Base-by-base conservation (phyloP, 352 stramenopile species). In the Globisporangium lucens region DNA sequence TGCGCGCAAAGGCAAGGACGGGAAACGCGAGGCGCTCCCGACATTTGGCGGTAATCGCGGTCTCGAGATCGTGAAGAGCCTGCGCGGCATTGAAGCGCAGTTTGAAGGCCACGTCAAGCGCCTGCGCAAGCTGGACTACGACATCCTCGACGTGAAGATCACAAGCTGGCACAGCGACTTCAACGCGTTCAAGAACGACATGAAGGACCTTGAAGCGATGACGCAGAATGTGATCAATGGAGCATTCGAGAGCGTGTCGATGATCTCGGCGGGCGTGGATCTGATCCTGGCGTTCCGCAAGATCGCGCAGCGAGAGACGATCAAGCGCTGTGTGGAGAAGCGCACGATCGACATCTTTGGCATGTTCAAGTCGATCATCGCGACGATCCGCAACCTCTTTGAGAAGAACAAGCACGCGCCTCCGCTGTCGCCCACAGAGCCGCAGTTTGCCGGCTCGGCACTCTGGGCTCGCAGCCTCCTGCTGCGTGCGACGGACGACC, bases 161-260 rank as follows among this genome's bases (percentile, higher is more conserved):
- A 97, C 88, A 3, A 90, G 89, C 63, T 99, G 96, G 96, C 95
- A 99, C 65, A 91, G 93, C 56, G 94, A 99, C 76, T 98, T 97
- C 65, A 98, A 97, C 63, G 78, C 81, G 4, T 98, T 99, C 74
- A 98, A 98, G 76, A 98, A 97, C 64, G 91, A 89, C 24, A 93
- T 98, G 74, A 98, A 98, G 71, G 96, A 99, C 66, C 75, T 99
- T 3, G 96, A 99, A 63, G 94, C 95, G 0, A 98, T 98, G 94
- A 98, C 95, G 2, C 87, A 94, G 52, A 99, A 98, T 60, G 90
- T 99, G 5, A 98, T 99, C 68, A 98, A 98, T 61, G 88, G 85
- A 4, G 91, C 92, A 0, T 99, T 99, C 57, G 96, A 98, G 46
- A 95, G 83, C 56, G 76, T 98, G 8, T 93, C 90, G 7, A 96